Percentiles rank a stretch among this genome's conserved stretches.
Conservation (phyloP, 2,329 filamentous ascomycete genomes). For the Colletotrichum godetiae region DNA sequence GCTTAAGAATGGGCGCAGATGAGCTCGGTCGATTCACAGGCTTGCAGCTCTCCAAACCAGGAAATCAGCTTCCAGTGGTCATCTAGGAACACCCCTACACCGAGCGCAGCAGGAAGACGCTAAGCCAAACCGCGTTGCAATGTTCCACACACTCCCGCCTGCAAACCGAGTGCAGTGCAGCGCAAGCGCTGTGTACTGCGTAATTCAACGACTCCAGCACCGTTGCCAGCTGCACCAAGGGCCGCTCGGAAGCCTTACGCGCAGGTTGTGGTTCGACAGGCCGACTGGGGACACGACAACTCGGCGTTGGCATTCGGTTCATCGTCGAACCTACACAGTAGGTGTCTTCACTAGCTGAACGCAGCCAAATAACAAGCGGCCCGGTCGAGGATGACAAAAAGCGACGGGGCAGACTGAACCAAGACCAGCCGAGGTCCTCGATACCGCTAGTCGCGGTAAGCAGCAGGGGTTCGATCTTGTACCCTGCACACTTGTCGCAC, state of each 20-base stretch:
- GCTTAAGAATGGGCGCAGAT: slow-evolving; percentile 27
- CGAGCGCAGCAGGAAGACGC: slow-evolving; percentile 7
- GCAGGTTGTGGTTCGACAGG: slow-evolving; percentile 11
- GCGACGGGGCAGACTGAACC: slow-evolving; percentile 12
- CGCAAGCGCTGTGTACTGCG: slow-evolving; percentile 4
- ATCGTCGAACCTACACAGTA: not conserved
- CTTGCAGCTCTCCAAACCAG: slow-evolving; percentile 33
- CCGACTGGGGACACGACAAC: not conserved
- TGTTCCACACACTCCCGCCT: slow-evolving; percentile 17
- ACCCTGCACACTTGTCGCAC: slow-evolving; percentile 36
- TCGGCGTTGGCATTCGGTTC: not conserved
- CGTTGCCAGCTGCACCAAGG: slow-evolving; percentile 22
- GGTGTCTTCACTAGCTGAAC: slow-evolving; percentile 14
- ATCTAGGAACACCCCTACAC: slow-evolving; percentile 33
- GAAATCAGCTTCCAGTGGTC: slow-evolving; percentile 30
- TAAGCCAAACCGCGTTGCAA: slow-evolving; percentile 9
- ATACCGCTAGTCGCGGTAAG: slow-evolving; percentile 30
- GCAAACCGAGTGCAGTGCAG: slow-evolving; percentile 12
- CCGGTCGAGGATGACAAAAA: slow-evolving; percentile 9
- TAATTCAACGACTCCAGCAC: slow-evolving; percentile 7
- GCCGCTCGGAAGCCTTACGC: slow-evolving; percentile 30
- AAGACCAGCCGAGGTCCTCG: slow-evolving; percentile 28
- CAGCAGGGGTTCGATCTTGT: slow-evolving; percentile 14
- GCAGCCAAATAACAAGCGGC: slow-evolving; percentile 14
- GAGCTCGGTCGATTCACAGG: slow-evolving; percentile 1